These are phyloP conservation scores for Crithidia sp. DNA, from an alignment of 208 protist species.

Conservation along the genomic window DNA sequence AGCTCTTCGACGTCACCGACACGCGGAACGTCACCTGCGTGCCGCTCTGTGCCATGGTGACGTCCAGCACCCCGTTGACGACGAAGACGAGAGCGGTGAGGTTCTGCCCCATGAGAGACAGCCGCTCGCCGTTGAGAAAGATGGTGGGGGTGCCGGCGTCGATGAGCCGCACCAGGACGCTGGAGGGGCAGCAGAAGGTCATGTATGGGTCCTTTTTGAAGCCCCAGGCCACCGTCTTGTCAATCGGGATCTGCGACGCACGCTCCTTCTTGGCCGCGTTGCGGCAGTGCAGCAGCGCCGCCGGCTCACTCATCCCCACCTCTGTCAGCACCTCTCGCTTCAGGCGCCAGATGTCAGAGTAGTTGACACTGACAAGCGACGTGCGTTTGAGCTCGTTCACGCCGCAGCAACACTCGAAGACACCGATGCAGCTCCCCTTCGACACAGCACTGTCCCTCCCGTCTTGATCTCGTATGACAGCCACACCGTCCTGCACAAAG, in stretches of 20 bases:
- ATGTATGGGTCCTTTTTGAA: conserved; percentile 77
- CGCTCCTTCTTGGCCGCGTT: conserved; percentile 66
- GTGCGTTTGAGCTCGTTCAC: conserved; percentile 80
- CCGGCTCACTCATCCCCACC: conserved; percentile 87
- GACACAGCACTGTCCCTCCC: conserved; percentile 41
- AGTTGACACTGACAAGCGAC: conserved; percentile 83
- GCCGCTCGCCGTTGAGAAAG: conserved; percentile 79
- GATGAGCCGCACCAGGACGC: conserved; percentile 54
- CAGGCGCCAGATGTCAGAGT: conserved; percentile 89
- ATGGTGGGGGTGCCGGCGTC: conserved; percentile 63
- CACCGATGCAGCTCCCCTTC: conserved; percentile 81
- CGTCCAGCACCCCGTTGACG: conserved; percentile 65
- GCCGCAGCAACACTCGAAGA: conserved; percentile 87
- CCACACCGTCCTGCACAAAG: conserved; percentile 86
- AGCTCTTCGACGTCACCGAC: background rate
- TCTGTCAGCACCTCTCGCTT: conserved; percentile 76
- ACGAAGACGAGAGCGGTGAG: conserved; percentile 68
- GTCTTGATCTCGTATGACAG: conserved; percentile 47
- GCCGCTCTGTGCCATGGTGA: conserved; percentile 61
- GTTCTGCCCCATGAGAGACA: conserved; percentile 72
- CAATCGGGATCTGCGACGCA: conserved; percentile 56
- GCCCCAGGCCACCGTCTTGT: conserved; percentile 29
- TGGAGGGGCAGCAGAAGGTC: conserved; percentile 53
- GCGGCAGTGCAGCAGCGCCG: conserved; percentile 80
- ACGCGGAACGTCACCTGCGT: conserved; percentile 42